Percentiles rank a stretch among this genome's conserved stretches.
Conservation (phyloP, 2,329 filamentous ascomycete genomes). For the Exophiala dermatitidis region DNA sequence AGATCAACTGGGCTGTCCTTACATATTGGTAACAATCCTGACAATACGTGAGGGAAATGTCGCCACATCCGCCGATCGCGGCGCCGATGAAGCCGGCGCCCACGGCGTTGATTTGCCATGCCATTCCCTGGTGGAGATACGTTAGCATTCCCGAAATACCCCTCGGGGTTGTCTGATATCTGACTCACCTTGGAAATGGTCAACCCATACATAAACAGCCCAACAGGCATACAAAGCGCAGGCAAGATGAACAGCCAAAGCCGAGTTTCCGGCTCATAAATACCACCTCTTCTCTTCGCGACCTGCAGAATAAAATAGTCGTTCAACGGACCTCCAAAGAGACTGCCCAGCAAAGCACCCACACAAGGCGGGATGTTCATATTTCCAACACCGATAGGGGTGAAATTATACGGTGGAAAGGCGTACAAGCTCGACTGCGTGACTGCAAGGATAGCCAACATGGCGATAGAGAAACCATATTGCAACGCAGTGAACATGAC, state of each 20-base stretch:
- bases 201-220: conserved; percentile 38
- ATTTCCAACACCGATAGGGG: conserved; percentile 30
- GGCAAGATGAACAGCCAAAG: conserved; percentile 36
- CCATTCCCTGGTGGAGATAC: conserved; percentile 16
- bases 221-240: conserved; percentile 30
- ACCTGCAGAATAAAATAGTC: conserved; percentile 39
- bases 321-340: conserved; percentile 37
- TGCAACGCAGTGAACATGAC: conserved; percentile 37
- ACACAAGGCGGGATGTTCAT: conserved; percentile 35
- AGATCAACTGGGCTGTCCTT: conserved; percentile 11
- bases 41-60: conserved; percentile 29
- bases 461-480: conserved; percentile 36
- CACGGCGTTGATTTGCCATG: conserved; percentile 30
- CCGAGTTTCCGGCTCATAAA: conserved; percentile 46
- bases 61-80: conserved; percentile 27
- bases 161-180: neutral
- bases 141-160: neutral
- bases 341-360: conserved; percentile 35
- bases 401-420: conserved; percentile 32
- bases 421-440: conserved; percentile 35
- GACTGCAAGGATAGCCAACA: conserved; percentile 31
- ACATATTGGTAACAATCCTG: conserved; percentile 31
- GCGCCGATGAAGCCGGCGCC: conserved; percentile 35
- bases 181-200: conserved; percentile 30
- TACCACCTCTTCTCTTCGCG: conserved; percentile 40